These are phyloP conservation scores for Colletotrichum costaricense DNA, from an alignment of 2,329 filamentous ascomycete species.

Conservation along the genomic window DNA sequence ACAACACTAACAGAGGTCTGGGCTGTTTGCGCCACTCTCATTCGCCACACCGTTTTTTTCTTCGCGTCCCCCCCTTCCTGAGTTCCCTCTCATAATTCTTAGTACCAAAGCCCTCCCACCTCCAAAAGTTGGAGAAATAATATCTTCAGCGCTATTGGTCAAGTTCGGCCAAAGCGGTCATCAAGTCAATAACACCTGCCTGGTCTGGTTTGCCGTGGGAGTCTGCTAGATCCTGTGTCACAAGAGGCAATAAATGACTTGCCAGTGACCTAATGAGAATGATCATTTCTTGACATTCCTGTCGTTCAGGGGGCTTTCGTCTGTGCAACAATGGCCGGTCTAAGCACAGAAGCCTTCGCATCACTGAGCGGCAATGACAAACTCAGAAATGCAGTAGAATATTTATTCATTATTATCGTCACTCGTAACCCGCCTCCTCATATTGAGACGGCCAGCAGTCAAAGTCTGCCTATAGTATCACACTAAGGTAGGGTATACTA, in stretches of 20 bases:
- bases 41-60: constrained; percentile 4
- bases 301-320: not conserved
- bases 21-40: not conserved
- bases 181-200: not conserved
- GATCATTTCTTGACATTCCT: constrained; percentile 16
- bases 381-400: not conserved
- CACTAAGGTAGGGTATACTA: not conserved
- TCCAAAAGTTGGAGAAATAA: not conserved
- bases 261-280: not conserved
- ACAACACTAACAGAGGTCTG: not conserved
- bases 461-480: constrained; percentile 10
- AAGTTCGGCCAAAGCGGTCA: not conserved
- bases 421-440: constrained; percentile 10
- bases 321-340: not conserved
- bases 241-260: not conserved
- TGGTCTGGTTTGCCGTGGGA: not conserved
- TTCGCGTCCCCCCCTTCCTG: not conserved
- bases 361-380: not conserved
- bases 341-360: not conserved
- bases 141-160: not conserved
- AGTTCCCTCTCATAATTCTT: not conserved
- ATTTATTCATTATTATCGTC: constrained; percentile 14
- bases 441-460: constrained; percentile 1
- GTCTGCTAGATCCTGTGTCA: not conserved
- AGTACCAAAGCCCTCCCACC: not conserved